Evolutionary conservation across 192 early-diverging fungal genomes (phyloP).

Genomic region (Umbelopsis sp.): DNA sequence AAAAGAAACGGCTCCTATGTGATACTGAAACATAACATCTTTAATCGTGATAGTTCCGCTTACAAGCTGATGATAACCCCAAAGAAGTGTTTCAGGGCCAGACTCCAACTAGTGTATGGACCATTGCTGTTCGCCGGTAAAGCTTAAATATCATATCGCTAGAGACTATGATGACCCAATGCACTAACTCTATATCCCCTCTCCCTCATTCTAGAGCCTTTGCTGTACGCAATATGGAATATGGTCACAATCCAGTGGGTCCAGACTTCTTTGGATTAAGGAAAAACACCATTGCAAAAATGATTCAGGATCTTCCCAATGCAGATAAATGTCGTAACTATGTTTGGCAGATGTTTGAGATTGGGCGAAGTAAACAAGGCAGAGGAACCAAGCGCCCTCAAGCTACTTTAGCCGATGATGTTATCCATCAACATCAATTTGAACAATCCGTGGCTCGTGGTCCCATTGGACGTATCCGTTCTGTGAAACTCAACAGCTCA

Average conservation of each 20-base stretch:
- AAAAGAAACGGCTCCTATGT: too few species aligned
- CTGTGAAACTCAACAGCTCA: background rate
- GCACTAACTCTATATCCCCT: background rate
- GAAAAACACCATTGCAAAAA: constrained; percentile 80
- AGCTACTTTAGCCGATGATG: background rate
- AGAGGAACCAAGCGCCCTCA: constrained; percentile 5
- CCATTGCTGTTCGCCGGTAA: constrained; percentile 66
- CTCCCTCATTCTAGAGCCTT: constrained; percentile 54
- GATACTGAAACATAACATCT: too few species aligned
- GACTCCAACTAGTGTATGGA: constrained; percentile 90
- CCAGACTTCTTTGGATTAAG: constrained; percentile 93
- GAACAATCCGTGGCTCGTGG: constrained; percentile 8
- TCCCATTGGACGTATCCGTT: constrained; percentile 1
- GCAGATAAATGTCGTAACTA: constrained; percentile 76
- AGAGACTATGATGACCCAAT: background rate
- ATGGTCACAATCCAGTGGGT: constrained; percentile 79
- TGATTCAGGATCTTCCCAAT: constrained; percentile 89
- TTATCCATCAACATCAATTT: constrained; percentile 9
- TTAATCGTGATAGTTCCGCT: constrained; percentile 83
- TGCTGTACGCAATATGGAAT: constrained; percentile 75
- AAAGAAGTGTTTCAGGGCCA: constrained; percentile 66
- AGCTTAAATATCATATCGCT: too few species aligned
- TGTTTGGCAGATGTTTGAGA: constrained; percentile 67
- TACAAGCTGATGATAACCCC: constrained; percentile 81
- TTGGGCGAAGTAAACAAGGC: constrained; percentile 17